Evolutionary conservation across 768 basidiomycete species (phyloP), one percentile per base, ranked within the genome.

Genomic region (Auriscalpium vulgare): DNA sequence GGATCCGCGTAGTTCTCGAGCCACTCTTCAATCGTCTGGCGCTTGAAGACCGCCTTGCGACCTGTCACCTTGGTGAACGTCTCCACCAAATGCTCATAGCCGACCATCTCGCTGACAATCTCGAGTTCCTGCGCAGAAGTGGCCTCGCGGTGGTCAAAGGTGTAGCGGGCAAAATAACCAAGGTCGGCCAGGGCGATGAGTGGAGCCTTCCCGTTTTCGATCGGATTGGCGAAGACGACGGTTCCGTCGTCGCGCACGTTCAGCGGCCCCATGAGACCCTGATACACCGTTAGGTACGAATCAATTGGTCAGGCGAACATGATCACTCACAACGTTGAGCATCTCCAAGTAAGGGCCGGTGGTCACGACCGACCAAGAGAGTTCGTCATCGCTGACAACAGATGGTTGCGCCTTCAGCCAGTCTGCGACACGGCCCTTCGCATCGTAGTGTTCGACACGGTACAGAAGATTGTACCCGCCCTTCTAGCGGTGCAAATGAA

Each of bases 321-420:
- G 9, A 4, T 37, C 10, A 44, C 69, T 34, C 50, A 73, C 73
- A 35, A 63, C 66, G 47, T 70, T 66, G 23, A 74, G 64, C 68
- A 74, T 73, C 49, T 75, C 74, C 59, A 74, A 68, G 58, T 74
- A 75, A 10, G 71, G 71, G 4, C 72, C 70, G 0, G 72, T 69
- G 8, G 71, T 70, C 55, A 74, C 62, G 21, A 68, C 60, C 10
- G 66, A 69, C 73, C 72, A 74, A 13, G 66, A 66, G 21, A 73
- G 56, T 17, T 56, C 64, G 7, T 55, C 56, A 19, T 69, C 67
- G 21, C 64, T 68, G 34, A 65, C 59, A 29, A 57, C 65, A 3
- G 70, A 69, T 10, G 67, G 65, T 56, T 73, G 73, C 7, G 62
- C 59, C 50, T 67, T 63, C 52, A 75, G 59, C 37, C 64, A 74